Evolutionary conservation across 352 stramenopile genomes (phyloP).

Genomic region (Plasmopara halstedii): DNA sequence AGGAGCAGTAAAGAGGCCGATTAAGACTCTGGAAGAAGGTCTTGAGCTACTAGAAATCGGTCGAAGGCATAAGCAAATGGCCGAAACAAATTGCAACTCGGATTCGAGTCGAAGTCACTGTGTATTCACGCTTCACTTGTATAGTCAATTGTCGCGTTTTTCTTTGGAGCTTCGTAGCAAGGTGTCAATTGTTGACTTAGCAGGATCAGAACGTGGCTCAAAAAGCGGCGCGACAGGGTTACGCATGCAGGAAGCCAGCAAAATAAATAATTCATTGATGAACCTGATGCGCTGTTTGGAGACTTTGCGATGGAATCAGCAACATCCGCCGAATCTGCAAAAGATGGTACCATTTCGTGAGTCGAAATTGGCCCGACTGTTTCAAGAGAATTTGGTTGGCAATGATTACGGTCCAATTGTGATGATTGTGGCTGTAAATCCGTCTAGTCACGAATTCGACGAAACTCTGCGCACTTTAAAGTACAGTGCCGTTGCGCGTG

Average conservation of each 20-base stretch:
- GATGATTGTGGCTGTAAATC: constrained; percentile 97
- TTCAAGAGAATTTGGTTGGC: constrained; percentile 91
- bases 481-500: constrained; percentile 89
- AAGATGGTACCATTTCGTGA: constrained; percentile 96
- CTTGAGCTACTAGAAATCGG: constrained; percentile 66
- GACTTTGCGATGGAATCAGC: constrained; percentile 89
- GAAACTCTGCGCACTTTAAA: constrained; percentile 94
- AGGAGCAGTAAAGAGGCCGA: constrained; percentile 56
- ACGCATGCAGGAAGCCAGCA: constrained; percentile 95
- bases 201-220: constrained; percentile 67
- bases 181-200: constrained; percentile 95
- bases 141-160: constrained; percentile 26
- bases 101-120: constrained; percentile 89
- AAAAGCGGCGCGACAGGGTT: constrained; percentile 73
- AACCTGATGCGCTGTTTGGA: constrained; percentile 97
- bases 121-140: constrained; percentile 83
- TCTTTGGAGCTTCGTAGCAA: constrained; percentile 25
- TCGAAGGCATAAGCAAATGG: constrained; percentile 63
- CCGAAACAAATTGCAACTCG: constrained; percentile 84
- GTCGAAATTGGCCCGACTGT: constrained; percentile 94
- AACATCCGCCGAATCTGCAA: constrained; percentile 55
- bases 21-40: constrained; percentile 61
- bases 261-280: constrained; percentile 98
- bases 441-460: constrained; percentile 90
- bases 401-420: constrained; percentile 78